These are phyloP conservation scores for Casuarina cunninghamiana DNA, from an alignment of 306 rosid genomes.

Conservation along the genomic window DNA sequence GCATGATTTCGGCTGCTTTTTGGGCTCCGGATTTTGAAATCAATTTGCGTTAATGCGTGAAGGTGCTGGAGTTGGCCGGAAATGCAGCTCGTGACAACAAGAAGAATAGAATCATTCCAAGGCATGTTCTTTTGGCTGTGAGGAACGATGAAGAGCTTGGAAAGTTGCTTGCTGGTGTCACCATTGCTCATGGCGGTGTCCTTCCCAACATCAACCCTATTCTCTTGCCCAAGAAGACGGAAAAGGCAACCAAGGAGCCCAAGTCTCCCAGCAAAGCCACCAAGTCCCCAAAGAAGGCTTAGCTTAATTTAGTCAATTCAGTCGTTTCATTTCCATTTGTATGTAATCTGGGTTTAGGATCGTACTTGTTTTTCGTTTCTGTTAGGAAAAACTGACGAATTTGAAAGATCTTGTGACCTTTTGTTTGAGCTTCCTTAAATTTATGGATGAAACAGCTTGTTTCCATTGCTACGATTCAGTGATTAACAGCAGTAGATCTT, in stretches of 20 bases:
- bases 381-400: neutral
- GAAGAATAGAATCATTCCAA: slow-evolving; percentile 73
- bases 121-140: slow-evolving; percentile 72
- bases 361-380: slow-evolving; percentile 5
- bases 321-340: slow-evolving; percentile 20
- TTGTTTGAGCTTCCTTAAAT: neutral
- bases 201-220: slow-evolving; percentile 81
- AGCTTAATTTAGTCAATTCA: slow-evolving; percentile 28
- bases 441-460: slow-evolving; percentile 29
- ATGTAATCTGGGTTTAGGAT: slow-evolving; percentile 33
- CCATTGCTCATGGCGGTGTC: slow-evolving; percentile 87
- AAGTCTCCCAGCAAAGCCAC: slow-evolving; percentile 66
- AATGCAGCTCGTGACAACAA: slow-evolving; percentile 92
- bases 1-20: neutral
- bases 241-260: slow-evolving; percentile 45
- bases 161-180: slow-evolving; percentile 76
- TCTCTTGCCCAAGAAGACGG: slow-evolving; percentile 69
- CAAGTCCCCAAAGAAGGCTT: slow-evolving; percentile 71
- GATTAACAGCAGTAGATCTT: neutral
- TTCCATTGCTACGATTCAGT: neutral
- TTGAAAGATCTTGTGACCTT: neutral
- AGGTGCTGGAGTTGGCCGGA: slow-evolving; percentile 91
- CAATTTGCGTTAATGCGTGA: neutral
- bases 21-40: neutral
- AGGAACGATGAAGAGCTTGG: slow-evolving; percentile 90